Evolutionary conservation across 2,329 filamentous ascomycete genomes (phyloP).

Genomic region (Ilyonectria destructans): DNA sequence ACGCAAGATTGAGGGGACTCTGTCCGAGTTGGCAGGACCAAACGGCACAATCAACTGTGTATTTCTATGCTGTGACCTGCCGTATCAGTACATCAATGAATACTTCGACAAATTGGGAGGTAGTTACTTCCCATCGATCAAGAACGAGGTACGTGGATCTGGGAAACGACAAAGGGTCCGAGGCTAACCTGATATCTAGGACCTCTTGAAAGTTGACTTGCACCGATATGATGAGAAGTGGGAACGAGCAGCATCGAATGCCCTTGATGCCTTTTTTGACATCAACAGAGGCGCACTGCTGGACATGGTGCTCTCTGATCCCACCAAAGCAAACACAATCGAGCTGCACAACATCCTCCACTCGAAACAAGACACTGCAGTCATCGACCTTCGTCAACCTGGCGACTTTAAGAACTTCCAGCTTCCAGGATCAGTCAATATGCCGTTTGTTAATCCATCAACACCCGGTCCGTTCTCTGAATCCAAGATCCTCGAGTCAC

Average conservation of each 20-base stretch:
- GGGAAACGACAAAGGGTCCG: too few species aligned
- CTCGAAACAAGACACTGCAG: slow-evolving; percentile 49
- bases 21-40: slow-evolving; percentile 61
- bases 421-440: slow-evolving; percentile 62
- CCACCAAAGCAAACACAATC: slow-evolving; percentile 2
- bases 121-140: slow-evolving; percentile 65
- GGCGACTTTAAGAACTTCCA: slow-evolving; percentile 60
- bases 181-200: slow-evolving; percentile 24
- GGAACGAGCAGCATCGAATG: slow-evolving; percentile 36
- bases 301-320: slow-evolving; percentile 28
- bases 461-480: slow-evolving; percentile 64
- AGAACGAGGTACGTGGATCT: slow-evolving; percentile 54
- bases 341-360: slow-evolving; percentile 32
- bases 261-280: slow-evolving; percentile 34
- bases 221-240: slow-evolving; percentile 49
- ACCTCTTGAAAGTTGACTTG: slow-evolving; percentile 45
- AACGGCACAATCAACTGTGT: slow-evolving; percentile 68
- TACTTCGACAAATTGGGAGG: slow-evolving; percentile 72
- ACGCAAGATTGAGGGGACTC: slow-evolving; percentile 61
- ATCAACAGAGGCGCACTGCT: slow-evolving; percentile 35
- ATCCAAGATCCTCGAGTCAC: slow-evolving; percentile 57
- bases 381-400: slow-evolving; percentile 63
- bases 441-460: slow-evolving; percentile 58
- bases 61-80: slow-evolving; percentile 76
- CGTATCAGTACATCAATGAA: slow-evolving; percentile 74